Conservation (phyloP, 2,329 filamentous ascomycete species). For the Curvularia eragrostidis region DNA sequence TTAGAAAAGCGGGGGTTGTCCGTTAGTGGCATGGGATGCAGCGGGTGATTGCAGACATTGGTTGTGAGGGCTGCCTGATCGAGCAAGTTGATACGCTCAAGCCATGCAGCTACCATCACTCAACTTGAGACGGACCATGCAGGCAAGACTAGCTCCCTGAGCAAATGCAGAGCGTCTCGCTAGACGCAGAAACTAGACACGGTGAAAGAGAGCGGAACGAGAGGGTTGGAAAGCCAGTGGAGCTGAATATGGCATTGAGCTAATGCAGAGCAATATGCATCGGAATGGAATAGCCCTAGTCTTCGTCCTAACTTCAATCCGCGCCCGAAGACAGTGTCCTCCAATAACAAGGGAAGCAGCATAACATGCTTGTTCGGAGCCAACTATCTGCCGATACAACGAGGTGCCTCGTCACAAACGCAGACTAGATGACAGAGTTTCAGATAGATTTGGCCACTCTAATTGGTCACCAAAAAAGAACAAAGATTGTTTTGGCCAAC, state of each 20-base stretch:
- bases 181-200: not conserved
- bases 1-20: not conserved
- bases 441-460: not conserved
- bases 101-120: not conserved
- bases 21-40: not conserved
- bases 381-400: not conserved
- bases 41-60: not conserved
- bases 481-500: not conserved
- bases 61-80: not conserved
- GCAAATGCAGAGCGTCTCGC: not conserved
- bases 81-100: not conserved
- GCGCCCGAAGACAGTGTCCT: not conserved
- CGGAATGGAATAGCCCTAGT: not conserved
- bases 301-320: too few relatives aligned
- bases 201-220: not conserved
- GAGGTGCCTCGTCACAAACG: not conserved
- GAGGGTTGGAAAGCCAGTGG: not conserved
- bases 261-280: not conserved
- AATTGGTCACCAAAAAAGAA: slow-evolving; percentile 2
- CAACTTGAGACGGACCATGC: not conserved
- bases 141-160: not conserved
- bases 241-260: not conserved
- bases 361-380: not conserved
- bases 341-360: not conserved
- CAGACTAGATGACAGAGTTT: not conserved